Base-by-base conservation (phyloP, 192 early-diverging fungal genomes). In the Backusella parvicylindrica region DNA sequence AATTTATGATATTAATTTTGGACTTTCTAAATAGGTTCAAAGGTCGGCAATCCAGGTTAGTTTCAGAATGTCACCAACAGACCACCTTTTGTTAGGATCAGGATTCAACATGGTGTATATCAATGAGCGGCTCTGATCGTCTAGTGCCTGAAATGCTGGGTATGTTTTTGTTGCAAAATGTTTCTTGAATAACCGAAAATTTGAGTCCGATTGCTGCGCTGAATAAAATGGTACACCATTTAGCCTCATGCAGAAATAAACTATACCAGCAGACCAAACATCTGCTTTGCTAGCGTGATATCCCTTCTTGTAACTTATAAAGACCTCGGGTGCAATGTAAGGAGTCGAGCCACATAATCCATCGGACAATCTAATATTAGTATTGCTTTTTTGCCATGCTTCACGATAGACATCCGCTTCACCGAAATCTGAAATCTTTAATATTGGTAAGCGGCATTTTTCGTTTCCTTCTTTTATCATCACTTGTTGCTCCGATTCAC, bases 291-390 rank as follows among this genome's bases (percentile, higher is more conserved):
- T 90, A 8, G 91, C 93, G 78, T 97, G 95, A 73, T 98, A 98
- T 73, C 94, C 92, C 74, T 91, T 89, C 63, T 77, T 82, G 2
- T 80, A 64, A 15, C 15, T 26, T 2, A 32, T 13, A 74, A 92
- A 95, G 81, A 86, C 88, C 84, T 97, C 97, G 3, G 97, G 97
- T 15, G 97, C 96, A 86, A 99, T 98, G 80, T 98, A 99, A 6
- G 96, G 96, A 56, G 94, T 94, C 3, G 92, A 94, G 18, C 97
- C 97, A 77, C 93, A 95, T 23, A 96, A 77, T 5, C 97, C 97
- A 72, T 90, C 88, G 41, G 94, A 94, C 70, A 95, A 88, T 77
- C 92, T 92, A 43, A 85, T 66, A 35, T 80, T 72, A 6, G 43
- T 30, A 12, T 60, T 23, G 8, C 26, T 28, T 60, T 28, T 60